These are phyloP conservation scores for Psilocybe sp. DNA, from an alignment of 768 basidiomycete genomes.

Conservation along the genomic window DNA sequence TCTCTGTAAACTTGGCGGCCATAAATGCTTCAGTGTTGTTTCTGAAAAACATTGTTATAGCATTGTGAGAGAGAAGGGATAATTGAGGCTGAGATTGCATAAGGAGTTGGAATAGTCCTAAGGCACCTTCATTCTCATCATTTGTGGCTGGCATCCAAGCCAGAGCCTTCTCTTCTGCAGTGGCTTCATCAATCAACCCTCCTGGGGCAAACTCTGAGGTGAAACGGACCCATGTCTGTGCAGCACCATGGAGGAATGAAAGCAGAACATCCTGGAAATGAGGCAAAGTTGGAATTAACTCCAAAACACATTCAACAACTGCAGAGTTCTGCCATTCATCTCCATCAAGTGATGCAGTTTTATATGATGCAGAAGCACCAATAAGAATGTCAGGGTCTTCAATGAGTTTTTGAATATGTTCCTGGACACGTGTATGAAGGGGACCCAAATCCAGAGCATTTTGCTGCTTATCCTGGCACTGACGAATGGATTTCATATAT, in stretches of 20 bases:
- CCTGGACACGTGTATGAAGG: conserved; percentile 14
- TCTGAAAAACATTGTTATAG: conserved; percentile 16
- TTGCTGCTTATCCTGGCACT: no score
- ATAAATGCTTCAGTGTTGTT: conserved; percentile 26
- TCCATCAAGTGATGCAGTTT: conserved; percentile 4
- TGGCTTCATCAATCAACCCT: conserved; percentile 21
- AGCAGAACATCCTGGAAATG: conserved; percentile 7
- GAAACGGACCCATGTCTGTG: conserved; percentile 21
- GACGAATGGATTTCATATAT: no score
- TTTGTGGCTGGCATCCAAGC: conserved; percentile 30
- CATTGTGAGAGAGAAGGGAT: conserved; percentile 22
- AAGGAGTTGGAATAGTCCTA: conserved; percentile 19
- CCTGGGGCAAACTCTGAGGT: conserved; percentile 24
- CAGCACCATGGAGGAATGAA: conserved; percentile 19
- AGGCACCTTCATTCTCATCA: conserved; percentile 27
- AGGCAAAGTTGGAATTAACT: no score
- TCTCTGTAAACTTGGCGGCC: neutral
- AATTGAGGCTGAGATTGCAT: conserved; percentile 18
- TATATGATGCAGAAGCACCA: neutral
- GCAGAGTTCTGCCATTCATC: conserved; percentile 7
- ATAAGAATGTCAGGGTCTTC: conserved; percentile 9
- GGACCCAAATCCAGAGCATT: conserved; percentile 24
- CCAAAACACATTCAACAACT: no score
- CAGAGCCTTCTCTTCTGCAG: conserved; percentile 13
- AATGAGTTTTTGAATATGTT: conserved; percentile 17